Evolutionary conservation across 1,139 yeast species (phyloP), one percentile per base, ranked within the genome.

Genomic region (Williopsis jadinii): DNA sequence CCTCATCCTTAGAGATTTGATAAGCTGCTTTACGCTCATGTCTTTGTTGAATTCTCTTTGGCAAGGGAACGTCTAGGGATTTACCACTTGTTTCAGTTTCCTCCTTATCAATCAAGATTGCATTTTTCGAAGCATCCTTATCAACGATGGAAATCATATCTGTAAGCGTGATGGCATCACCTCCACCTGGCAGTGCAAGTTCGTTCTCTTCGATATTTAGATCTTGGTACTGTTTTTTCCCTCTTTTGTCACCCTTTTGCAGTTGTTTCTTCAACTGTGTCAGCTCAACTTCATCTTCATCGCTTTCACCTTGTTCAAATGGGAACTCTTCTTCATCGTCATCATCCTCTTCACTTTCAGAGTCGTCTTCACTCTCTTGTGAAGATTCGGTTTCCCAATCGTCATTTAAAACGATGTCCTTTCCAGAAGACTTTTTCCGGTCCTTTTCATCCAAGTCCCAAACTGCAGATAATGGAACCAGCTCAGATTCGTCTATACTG

Each of bases 21-120:
- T 85, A 90, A 0, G 98, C 98, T 1, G 94, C 97, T 47, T 72
- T 73, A 58, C 98, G 77, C 53, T 90, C 96, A 51, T 84, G 77
- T 56, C 95, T 77, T 52, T 85, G 77, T 62, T 88, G 95, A 42
- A 92, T 81, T 52, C 95, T 75, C 53, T 77, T 77, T 1, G 97
- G 95, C 41, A 88, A 68, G 2, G 98, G 97, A 11, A 88, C 81
- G 1, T 83, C 73, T 41, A 88, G 67, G 2, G 94, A 53, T 19
- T 58, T 50, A 11, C 48, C 50, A 32, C 49, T 41, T 4, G 56
- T 56, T 29, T 60, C 66, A 2, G 42, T 39, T 28, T 59, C 61
- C 6, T 61, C 62, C 30, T 65, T 68, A 40, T 73, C 75, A 19
- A 81, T 63, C 37, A 81, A 64, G 11, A 73, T 65, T 2, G 84